These are phyloP conservation scores for Plantago elongata DNA, from an alignment of 257 asterid genomes.

Conservation along the genomic window DNA sequence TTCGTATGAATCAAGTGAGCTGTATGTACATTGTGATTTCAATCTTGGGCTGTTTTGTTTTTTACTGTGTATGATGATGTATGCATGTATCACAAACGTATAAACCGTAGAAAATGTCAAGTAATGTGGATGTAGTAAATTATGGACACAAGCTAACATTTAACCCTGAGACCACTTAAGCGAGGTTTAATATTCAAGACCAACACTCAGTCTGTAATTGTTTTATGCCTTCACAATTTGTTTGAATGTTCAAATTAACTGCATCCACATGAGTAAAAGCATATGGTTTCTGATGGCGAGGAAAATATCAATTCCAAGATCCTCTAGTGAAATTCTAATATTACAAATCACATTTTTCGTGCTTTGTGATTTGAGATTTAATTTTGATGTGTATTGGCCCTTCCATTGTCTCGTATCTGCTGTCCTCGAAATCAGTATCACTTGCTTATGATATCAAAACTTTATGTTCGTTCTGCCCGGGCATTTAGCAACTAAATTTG, in stretches of 20 bases:
- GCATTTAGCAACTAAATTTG: neutral
- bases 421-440: conserved; percentile 1
- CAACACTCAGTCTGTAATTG: no score
- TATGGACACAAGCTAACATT: no score
- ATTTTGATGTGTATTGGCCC: conserved; percentile 10
- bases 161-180: no score
- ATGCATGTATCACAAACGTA: conserved; percentile 5
- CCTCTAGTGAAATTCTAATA: neutral
- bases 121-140: no score
- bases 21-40: conserved; percentile 8
- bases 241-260: no score
- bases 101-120: no score
- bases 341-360: conserved; percentile 11
- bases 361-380: conserved; percentile 18
- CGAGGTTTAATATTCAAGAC: no score
- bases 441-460: conserved; percentile 9
- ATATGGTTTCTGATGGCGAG: no score
- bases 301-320: neutral
- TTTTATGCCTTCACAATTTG: no score
- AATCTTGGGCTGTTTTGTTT: neutral
- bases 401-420: neutral
- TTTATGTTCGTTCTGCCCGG: conserved; percentile 4
- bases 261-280: no score
- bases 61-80: neutral
- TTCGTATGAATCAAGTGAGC: neutral